Percentiles rank a stretch among this genome's conserved stretches.
These are phyloP conservation scores for Cyberlindnera maritima DNA, from an alignment of 805 yeast genomes.

Conservation along the genomic window DNA sequence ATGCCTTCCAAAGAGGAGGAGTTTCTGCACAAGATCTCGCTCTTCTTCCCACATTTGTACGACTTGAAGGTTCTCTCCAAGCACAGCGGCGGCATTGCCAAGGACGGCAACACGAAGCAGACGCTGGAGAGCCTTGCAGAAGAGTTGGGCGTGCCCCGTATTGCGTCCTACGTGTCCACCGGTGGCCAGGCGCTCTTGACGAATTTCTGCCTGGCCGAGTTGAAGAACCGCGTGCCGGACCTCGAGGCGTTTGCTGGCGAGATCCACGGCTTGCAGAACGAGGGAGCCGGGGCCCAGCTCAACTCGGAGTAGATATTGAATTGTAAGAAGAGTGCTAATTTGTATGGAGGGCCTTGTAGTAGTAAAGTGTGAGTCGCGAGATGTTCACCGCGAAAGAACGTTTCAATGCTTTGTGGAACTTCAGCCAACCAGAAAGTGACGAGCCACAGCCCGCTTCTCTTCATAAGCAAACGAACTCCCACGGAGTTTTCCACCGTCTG, in stretches of 20 bases:
- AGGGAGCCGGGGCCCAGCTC: background rate
- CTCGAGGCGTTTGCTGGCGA: conserved; percentile 44
- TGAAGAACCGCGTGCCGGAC: conserved; percentile 33
- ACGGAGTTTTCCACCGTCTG: too few species aligned
- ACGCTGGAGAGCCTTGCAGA: conserved; percentile 66
- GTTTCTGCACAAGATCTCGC: conserved; percentile 64
- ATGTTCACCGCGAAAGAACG: background rate
- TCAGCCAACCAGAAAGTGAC: too few species aligned
- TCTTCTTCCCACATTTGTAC: conserved; percentile 77
- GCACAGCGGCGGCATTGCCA: conserved; percentile 5
- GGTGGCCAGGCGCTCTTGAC: conserved; percentile 65
- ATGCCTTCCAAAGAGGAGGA: conserved; percentile 83
- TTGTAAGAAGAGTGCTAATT: background rate
- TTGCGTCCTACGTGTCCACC: conserved; percentile 51
- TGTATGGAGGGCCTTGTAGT: background rate
- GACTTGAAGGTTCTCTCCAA: conserved; percentile 67
- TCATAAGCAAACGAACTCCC: too few species aligned
- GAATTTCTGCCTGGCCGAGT: conserved; percentile 61
- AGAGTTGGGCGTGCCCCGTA: conserved; percentile 64
- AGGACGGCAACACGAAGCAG: conserved; percentile 32
- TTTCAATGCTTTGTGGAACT: too few species aligned
- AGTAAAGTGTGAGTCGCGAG: too few species aligned
- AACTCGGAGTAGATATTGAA: background rate
- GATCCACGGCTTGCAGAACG: conserved; percentile 48
- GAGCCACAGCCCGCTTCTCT: too few species aligned